These are phyloP conservation scores for Sphenostylis stenocarpa DNA, from an alignment of 306 rosid genomes.

Conservation along the genomic window DNA sequence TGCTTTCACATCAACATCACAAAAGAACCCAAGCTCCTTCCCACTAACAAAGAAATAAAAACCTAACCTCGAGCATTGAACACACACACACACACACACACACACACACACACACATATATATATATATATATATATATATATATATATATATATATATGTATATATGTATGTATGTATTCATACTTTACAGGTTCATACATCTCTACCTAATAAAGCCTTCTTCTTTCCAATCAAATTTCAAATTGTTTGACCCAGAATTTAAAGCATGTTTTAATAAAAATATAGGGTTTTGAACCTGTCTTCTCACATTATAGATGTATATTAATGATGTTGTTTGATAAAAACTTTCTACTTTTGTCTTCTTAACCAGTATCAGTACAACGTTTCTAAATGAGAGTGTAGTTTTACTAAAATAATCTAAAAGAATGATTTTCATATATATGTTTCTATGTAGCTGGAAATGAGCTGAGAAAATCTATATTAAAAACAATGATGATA, in stretches of 20 bases:
- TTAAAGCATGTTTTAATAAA: neutral
- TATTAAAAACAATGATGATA: neutral
- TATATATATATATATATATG: too few species aligned
- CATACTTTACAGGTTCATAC: neutral
- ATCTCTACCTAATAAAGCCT: neutral
- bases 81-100: too few species aligned
- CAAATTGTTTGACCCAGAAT: neutral
- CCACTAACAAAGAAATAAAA: neutral
- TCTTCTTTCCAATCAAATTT: neutral
- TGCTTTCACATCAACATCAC: conserved; percentile 51
- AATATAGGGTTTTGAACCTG: neutral
- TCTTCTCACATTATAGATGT: too few species aligned
- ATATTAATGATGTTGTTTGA: too few species aligned
- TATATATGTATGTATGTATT: neutral
- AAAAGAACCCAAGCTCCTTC: conserved; percentile 9
- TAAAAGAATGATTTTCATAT: neutral
- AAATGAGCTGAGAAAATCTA: neutral
- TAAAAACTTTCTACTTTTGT: too few species aligned
- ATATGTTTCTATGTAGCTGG: neutral
- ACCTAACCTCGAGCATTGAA: conserved; percentile 3
- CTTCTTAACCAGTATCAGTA: too few species aligned
- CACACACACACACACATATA: too few species aligned
- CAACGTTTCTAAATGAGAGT: too few species aligned
- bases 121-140: too few species aligned
- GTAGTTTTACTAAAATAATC: neutral